A percentile compares a stretch with the other conserved stretches of the same genome.
These are phyloP conservation scores for Zea luxurians DNA, from an alignment of 176 grass and related monocot species.

Conservation along the genomic window DNA sequence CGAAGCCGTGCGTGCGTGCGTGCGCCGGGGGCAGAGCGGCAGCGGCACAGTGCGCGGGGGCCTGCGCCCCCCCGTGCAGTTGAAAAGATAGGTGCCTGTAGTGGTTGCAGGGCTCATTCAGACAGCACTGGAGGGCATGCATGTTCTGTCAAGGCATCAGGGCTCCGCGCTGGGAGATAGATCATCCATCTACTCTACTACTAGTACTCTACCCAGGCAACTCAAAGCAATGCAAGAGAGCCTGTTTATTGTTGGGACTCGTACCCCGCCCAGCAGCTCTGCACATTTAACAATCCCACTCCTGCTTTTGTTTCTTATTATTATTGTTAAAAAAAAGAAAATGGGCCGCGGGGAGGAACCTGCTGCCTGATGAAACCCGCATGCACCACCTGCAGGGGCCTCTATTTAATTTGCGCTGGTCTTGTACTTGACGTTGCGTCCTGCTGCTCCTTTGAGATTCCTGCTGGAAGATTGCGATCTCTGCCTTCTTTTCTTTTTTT, in stretches of 20 bases:
- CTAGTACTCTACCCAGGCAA: not conserved
- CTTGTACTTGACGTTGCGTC: not conserved
- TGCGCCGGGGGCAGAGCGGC: slow-evolving; percentile 7
- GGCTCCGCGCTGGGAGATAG: not conserved
- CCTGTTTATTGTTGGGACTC: slow-evolving; percentile 4
- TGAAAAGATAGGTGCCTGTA: slow-evolving; percentile 54
- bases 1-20: slow-evolving; percentile 1
- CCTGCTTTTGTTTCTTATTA: not conserved
- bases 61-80: not conserved
- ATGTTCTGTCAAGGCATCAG: slow-evolving; percentile 24
- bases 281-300: not conserved
- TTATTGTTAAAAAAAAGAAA: not conserved
- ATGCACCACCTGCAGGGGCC: not conserved
- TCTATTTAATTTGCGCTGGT: not conserved
- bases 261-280: not conserved
- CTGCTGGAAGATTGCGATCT: not conserved
- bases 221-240: not conserved
- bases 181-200: not conserved
- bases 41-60: slow-evolving; percentile 1
- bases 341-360: not conserved
- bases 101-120: slow-evolving; percentile 42
- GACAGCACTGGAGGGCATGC: slow-evolving; percentile 25
- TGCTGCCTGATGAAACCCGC: not conserved
- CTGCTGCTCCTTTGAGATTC: not conserved
- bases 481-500: not conserved